Evolutionary conservation across 139 green algal species (phyloP), one percentile per base, ranked within the genome.

Genomic region (Chlamydomonas schloesseri): DNA sequence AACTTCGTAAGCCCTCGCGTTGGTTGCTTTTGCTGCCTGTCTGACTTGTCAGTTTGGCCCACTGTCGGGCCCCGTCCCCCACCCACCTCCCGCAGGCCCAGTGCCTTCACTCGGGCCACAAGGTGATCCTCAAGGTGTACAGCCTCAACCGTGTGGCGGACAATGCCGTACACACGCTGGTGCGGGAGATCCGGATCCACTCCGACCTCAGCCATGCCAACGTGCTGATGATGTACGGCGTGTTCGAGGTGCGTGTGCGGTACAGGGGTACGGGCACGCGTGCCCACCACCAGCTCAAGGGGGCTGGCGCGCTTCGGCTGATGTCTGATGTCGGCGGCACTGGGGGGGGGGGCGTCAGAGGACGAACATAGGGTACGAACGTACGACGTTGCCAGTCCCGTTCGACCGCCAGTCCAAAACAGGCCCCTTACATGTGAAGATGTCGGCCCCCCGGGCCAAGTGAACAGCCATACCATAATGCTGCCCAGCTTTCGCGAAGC

Each of bases 121-220:
- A 31, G 34, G 81, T 87, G 26, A 70, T 71, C 53, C 81, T 87
- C 69, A 87, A 79, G 81, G 81, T 79, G 34, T 87, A 87, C 81
- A 11, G 6, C 20, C 53, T 79, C 55, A 5, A 60, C 15, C 55
- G 69, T 0, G 55, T 87, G 15, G 28, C 81, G 42, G 53, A 71
- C 33, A 79, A 87, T 34, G 26, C 34, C 26, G 24, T 71, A 5
- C 69, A 79, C 55, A 79, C 69, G 34, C 26, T 87, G 21, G 69
- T 71, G 21, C 81, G 81, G 20, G 81, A 87, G 37, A 36, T 87
- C 13, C 34, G 69, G 9, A 87, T 87, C 71, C 81, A 87, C 81
- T 57, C 69, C 17, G 55, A 79, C 3, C 69, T 72, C 53, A 28
- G 11, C 15, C 81, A 87, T 55, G 15, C 26, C 34, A 71, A 79